These are phyloP conservation scores for Ramaria rubella DNA, from an alignment of 768 basidiomycete genomes.

Conservation along the genomic window DNA sequence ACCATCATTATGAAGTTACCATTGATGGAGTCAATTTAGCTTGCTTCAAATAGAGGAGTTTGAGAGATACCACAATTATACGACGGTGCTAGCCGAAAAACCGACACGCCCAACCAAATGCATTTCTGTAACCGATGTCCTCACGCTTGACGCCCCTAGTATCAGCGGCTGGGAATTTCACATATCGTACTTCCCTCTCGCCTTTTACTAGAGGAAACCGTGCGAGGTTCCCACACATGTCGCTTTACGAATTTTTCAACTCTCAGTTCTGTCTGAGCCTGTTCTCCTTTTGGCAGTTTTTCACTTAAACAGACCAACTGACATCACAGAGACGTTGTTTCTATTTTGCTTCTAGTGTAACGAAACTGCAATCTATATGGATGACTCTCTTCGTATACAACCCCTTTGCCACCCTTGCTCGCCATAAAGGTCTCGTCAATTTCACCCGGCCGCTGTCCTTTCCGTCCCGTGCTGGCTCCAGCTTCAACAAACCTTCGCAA, in stretches of 20 bases:
- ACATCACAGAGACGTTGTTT: not conserved
- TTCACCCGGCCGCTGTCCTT: not conserved
- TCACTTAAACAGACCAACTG: not conserved
- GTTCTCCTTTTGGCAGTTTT: not conserved
- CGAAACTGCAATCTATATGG: not conserved
- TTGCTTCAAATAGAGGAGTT: too few species aligned
- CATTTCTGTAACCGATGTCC: not conserved
- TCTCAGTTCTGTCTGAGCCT: slow-evolving; percentile 3
- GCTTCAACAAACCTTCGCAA: too few species aligned
- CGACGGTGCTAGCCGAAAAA: not conserved
- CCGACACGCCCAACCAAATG: slow-evolving; percentile 9
- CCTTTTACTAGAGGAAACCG: slow-evolving; percentile 13
- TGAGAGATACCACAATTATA: too few species aligned
- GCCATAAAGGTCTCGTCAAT: not conserved
- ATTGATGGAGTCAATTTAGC: too few species aligned
- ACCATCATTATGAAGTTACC: too few species aligned
- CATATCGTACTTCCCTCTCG: slow-evolving; percentile 12
- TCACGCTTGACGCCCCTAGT: not conserved
- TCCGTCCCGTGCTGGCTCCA: not conserved
- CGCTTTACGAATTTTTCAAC: slow-evolving; percentile 13
- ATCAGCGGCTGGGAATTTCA: slow-evolving; percentile 11
- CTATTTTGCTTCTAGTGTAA: not conserved
- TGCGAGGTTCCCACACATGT: slow-evolving; percentile 8
- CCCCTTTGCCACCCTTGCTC: too few species aligned
- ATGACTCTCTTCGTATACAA: too few species aligned